These are phyloP conservation scores for Albifimbria verrucaria DNA, from an alignment of 2,329 filamentous ascomycete species.

Conservation along the genomic window DNA sequence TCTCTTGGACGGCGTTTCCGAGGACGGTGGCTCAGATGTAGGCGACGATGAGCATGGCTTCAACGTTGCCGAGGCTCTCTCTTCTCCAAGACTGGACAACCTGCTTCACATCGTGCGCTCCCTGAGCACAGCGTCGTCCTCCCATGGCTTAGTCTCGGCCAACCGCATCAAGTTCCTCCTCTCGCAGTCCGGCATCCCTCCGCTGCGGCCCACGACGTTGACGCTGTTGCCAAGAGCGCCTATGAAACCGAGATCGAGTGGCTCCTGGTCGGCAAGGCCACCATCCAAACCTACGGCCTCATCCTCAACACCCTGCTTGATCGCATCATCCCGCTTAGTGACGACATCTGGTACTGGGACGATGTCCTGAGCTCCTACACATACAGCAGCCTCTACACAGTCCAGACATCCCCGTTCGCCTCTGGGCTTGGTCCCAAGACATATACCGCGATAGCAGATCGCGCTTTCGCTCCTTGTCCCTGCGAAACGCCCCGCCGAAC, in stretches of 20 bases:
- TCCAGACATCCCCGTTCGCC: constrained; percentile 79
- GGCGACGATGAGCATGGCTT: constrained; percentile 31
- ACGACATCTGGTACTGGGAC: constrained; percentile 96
- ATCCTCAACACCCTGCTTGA: constrained; percentile 75
- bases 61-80: constrained; percentile 37
- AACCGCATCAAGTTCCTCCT: constrained; percentile 61
- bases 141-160: constrained; percentile 58
- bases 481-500: constrained; percentile 23
- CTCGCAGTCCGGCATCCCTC: constrained; percentile 57
- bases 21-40: constrained; percentile 35
- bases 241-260: constrained; percentile 83
- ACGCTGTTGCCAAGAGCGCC: constrained; percentile 33
- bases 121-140: constrained; percentile 66
- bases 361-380: constrained; percentile 76
- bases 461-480: constrained; percentile 36
- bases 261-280: constrained; percentile 86
- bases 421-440: constrained; percentile 70
- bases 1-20: constrained; percentile 36
- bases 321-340: constrained; percentile 76
- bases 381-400: constrained; percentile 76
- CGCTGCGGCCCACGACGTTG: constrained; percentile 28
- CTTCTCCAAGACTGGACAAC: constrained; percentile 54
- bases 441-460: constrained; percentile 61
- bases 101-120: constrained; percentile 67
- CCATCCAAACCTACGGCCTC: constrained; percentile 83